Evolutionary conservation across 345 rosid species (phyloP).

Genomic region (Populus nigra): DNA sequence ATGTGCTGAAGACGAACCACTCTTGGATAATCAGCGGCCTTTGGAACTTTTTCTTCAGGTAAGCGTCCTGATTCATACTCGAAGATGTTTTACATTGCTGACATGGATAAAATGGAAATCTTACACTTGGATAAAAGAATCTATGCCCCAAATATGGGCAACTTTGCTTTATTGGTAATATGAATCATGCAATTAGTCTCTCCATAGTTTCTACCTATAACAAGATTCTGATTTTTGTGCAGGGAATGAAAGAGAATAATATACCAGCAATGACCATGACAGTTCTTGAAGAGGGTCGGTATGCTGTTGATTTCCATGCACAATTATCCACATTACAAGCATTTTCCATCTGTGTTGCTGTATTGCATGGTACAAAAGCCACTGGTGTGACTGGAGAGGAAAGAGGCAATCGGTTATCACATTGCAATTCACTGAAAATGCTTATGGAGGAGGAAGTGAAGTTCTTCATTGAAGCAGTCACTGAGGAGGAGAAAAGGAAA

Average conservation of each 20-base stretch:
- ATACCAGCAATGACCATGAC: slow-evolving; percentile 68
- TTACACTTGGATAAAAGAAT: not conserved
- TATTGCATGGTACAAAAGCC: slow-evolving; percentile 53
- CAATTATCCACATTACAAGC: slow-evolving; percentile 83
- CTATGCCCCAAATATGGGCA: not conserved
- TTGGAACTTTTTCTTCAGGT: slow-evolving; percentile 74
- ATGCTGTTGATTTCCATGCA: slow-evolving; percentile 85
- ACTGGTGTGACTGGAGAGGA: slow-evolving; percentile 29
- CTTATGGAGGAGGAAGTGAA: slow-evolving; percentile 74
- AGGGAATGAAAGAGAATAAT: slow-evolving; percentile 70
- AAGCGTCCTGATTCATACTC: slow-evolving; percentile 7
- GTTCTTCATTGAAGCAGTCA: slow-evolving; percentile 54
- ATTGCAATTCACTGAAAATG: slow-evolving; percentile 53
- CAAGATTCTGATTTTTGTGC: slow-evolving; percentile 17
- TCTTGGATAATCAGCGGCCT: slow-evolving; percentile 44
- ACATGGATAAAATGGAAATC: not conserved
- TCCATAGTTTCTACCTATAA: not conserved
- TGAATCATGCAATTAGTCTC: not conserved
- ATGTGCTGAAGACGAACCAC: slow-evolving; percentile 47
- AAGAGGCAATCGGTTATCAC: slow-evolving; percentile 33
- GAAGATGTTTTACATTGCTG: not conserved
- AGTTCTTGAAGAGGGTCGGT: slow-evolving; percentile 54
- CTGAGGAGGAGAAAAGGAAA: slow-evolving; percentile 55
- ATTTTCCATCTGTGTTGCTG: slow-evolving; percentile 78
- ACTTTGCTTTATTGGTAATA: not conserved